Evolutionary conservation across 768 basidiomycete species (phyloP).

Genomic region (Nidularia pulvinata): DNA sequence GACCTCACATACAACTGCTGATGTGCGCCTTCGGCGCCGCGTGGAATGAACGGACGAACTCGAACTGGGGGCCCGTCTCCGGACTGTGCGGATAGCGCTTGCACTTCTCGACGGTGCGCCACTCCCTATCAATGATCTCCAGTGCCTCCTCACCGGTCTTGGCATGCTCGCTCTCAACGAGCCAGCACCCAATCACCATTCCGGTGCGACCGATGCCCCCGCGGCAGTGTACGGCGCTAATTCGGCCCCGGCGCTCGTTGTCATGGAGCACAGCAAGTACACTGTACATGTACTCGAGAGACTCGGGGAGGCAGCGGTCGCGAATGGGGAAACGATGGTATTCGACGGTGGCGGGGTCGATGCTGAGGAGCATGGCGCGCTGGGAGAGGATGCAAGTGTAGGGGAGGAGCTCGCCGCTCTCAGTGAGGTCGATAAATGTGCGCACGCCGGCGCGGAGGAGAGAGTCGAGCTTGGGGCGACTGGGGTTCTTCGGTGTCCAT

Average conservation of each 20-base stretch:
- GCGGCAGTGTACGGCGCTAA: conserved; percentile 77
- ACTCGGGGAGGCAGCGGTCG: conserved; percentile 68
- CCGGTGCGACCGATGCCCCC: conserved; percentile 80
- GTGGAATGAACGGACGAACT: conserved; percentile 45
- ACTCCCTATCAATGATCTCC: conserved; percentile 62
- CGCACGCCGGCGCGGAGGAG: conserved; percentile 72
- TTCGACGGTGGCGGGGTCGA: conserved; percentile 55
- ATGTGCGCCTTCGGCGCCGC: too few relatives aligned
- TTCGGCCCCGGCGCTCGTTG: conserved; percentile 56
- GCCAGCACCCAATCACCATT: conserved; percentile 68
- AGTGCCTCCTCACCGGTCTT: conserved; percentile 66
- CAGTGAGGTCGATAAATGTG: conserved; percentile 86
- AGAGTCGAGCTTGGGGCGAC: conserved; percentile 71
- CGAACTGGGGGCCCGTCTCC: conserved; percentile 78
- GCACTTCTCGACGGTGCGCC: conserved; percentile 80
- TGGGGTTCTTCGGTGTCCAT: conserved; percentile 59
- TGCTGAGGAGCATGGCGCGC: conserved; percentile 54
- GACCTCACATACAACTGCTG: too few relatives aligned
- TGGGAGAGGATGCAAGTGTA: conserved; percentile 55
- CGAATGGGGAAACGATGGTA: conserved; percentile 83
- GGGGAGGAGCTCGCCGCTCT: conserved; percentile 70
- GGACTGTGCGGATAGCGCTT: conserved; percentile 74
- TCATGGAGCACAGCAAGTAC: conserved; percentile 61
- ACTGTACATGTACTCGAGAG: conserved; percentile 52
- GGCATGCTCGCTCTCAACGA: conserved; percentile 65